Evolutionary conservation across 495 filamentous ascomycete genomes (phyloP).

Genomic region (Acidiella bohemica): DNA sequence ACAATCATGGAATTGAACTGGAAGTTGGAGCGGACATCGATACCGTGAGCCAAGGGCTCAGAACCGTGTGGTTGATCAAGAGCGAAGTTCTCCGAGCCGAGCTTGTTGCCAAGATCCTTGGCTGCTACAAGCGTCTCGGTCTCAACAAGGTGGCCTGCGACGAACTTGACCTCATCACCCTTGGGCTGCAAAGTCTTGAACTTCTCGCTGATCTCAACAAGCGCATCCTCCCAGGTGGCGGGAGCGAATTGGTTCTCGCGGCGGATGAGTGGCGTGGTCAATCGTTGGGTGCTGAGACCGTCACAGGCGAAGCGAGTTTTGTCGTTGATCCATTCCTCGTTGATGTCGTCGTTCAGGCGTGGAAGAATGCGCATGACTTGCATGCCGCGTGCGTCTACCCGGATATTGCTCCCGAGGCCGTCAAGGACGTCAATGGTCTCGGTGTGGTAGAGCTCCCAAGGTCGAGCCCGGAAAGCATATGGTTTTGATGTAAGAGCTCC

Average conservation of each 20-base stretch:
- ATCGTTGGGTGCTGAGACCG: slow-evolving; percentile 84
- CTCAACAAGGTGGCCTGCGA: slow-evolving; percentile 83
- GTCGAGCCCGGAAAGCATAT: slow-evolving; percentile 90
- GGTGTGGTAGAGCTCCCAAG: slow-evolving; percentile 87
- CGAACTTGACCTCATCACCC: slow-evolving; percentile 86
- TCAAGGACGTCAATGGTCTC: slow-evolving; percentile 93
- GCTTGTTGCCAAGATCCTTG: slow-evolving; percentile 91
- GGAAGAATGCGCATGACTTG: slow-evolving; percentile 93
- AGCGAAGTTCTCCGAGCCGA: slow-evolving; percentile 88
- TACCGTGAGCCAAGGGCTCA: slow-evolving; percentile 75
- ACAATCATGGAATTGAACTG: slow-evolving; percentile 89
- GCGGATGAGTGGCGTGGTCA: slow-evolving; percentile 84
- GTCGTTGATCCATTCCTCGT: slow-evolving; percentile 99
- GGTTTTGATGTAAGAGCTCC: slow-evolving; percentile 93
- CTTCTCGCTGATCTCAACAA: slow-evolving; percentile 68
- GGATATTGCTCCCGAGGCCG: slow-evolving; percentile 83
- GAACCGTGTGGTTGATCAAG: slow-evolving; percentile 78
- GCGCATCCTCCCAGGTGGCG: slow-evolving; percentile 84
- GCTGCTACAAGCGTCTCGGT: slow-evolving; percentile 86
- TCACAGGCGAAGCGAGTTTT: slow-evolving; percentile 95
- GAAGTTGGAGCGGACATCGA: slow-evolving; percentile 90
- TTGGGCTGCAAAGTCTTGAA: slow-evolving; percentile 62
- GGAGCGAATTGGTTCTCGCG: slow-evolving; percentile 78
- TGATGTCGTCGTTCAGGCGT: slow-evolving; percentile 89
- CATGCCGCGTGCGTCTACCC: slow-evolving; percentile 82